phyloP scores from a whole-genome alignment of 2,329 filamentous ascomycete species.

The Scleromitrula shiraiana region DNA sequence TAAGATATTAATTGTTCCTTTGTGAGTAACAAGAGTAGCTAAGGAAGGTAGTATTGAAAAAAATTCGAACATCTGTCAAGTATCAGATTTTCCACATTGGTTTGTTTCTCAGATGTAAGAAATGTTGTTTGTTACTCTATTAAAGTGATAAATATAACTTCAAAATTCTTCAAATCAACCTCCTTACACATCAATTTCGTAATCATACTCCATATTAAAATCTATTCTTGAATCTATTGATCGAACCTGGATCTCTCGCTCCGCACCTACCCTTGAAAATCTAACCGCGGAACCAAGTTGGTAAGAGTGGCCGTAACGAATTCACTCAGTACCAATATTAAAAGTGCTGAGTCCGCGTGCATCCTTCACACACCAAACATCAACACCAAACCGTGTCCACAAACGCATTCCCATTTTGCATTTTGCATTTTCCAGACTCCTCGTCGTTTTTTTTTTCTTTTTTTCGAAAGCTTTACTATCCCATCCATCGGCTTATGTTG shows the following conservation, averaged over 20 bases:
- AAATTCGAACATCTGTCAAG: no score
- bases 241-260: neutral
- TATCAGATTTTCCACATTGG: no score
- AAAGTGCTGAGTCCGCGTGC: constrained; percentile 3
- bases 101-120: no score
- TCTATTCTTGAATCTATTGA: neutral
- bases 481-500: constrained; percentile 1
- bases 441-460: neutral
- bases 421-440: neutral
- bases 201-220: constrained; percentile 1
- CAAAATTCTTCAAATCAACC: neutral
- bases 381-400: constrained; percentile 9
- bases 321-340: constrained; percentile 2
- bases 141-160: constrained; percentile 6
- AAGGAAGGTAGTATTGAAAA: no score
- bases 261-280: neutral
- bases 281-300: neutral
- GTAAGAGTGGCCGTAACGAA: constrained; percentile 2
- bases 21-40: no score
- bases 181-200: constrained; percentile 2
- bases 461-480: neutral
- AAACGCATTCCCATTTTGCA: constrained; percentile 1
- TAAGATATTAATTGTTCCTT: no score
- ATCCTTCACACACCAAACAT: neutral
- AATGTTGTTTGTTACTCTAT: no score